These are phyloP conservation scores for Bathelium albidoporum DNA, from an alignment of 495 filamentous ascomycete species.

Conservation along the genomic window DNA sequence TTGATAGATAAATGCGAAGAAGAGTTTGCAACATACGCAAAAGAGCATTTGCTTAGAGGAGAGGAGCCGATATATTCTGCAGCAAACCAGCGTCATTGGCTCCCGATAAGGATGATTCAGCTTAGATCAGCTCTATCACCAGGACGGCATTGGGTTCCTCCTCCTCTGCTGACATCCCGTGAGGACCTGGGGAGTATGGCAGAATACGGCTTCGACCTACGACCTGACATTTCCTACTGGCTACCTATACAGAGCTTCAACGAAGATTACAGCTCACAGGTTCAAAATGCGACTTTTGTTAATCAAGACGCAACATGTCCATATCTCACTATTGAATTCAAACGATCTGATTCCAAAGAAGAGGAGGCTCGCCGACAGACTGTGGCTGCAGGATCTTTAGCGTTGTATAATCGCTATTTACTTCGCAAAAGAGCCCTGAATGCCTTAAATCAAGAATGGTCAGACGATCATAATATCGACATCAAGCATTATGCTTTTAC, in stretches of 20 bases:
- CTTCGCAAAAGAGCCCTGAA: not conserved
- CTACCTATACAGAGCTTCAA: not conserved
- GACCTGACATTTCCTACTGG: not conserved
- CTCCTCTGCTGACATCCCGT: not conserved
- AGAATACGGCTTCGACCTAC: not conserved
- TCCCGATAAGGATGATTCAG: not conserved
- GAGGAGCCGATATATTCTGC: not conserved
- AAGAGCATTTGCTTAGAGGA: not conserved
- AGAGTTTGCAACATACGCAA: not conserved
- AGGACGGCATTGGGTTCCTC: slow-evolving; percentile 21
- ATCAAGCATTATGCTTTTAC: not conserved
- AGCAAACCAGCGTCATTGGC: not conserved
- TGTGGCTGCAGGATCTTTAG: not conserved
- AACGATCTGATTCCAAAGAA: not conserved
- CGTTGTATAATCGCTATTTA: not conserved
- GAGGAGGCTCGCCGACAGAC: not conserved
- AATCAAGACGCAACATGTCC: not conserved
- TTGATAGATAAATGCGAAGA: not conserved
- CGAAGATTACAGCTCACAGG: not conserved
- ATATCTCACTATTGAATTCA: slow-evolving; percentile 1
- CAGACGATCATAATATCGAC: not conserved
- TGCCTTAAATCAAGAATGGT: not conserved
- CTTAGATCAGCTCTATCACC: slow-evolving; percentile 18
- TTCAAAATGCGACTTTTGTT: not conserved
- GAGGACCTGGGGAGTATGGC: not conserved